phyloP scores from a whole-genome alignment of 2,329 filamentous ascomycete genomes.

The Biscogniauxia mediterranea region DNA sequence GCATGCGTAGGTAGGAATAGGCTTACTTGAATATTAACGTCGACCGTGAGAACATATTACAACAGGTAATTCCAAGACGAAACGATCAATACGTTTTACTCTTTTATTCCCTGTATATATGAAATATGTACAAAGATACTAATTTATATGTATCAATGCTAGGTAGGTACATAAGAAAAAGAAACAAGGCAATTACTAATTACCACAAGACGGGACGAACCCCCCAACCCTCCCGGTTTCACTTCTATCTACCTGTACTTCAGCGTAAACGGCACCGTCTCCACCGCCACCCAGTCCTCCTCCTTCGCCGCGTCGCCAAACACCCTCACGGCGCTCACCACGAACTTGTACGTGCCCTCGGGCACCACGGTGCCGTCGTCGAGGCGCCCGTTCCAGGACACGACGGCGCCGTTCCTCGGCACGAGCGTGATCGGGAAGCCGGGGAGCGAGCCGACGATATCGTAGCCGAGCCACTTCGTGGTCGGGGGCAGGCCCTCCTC shows the following conservation, averaged over 20 bases:
- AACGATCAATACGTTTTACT: too few relatives aligned
- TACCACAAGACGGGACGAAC: too few relatives aligned
- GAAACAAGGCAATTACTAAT: too few relatives aligned
- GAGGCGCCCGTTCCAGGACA: constrained; percentile 20
- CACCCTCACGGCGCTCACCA: constrained; percentile 29
- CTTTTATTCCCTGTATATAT: too few relatives aligned
- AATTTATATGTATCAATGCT: too few relatives aligned
- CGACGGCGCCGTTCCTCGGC: constrained; percentile 3
- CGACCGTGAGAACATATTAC: too few relatives aligned
- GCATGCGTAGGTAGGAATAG: too few relatives aligned
- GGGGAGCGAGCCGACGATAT: constrained; percentile 2
- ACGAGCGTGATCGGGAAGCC: constrained; percentile 7
- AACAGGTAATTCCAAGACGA: too few relatives aligned
- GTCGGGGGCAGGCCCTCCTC: constrained; percentile 6
- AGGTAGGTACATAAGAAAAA: too few relatives aligned
- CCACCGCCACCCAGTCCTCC: constrained; percentile 27
- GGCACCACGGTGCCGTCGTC: constrained; percentile 26
- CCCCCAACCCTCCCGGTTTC: not conserved
- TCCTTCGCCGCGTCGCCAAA: constrained; percentile 25
- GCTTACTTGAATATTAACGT: too few relatives aligned
- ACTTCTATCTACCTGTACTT: constrained; percentile 3
- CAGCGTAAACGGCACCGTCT: constrained; percentile 22
- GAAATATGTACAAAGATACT: too few relatives aligned
- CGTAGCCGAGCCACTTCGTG: constrained; percentile 6
- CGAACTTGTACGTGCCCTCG: constrained; percentile 28